Evolutionary conservation across 805 yeast species (phyloP).

Genomic region (Candida silvicultrix): DNA sequence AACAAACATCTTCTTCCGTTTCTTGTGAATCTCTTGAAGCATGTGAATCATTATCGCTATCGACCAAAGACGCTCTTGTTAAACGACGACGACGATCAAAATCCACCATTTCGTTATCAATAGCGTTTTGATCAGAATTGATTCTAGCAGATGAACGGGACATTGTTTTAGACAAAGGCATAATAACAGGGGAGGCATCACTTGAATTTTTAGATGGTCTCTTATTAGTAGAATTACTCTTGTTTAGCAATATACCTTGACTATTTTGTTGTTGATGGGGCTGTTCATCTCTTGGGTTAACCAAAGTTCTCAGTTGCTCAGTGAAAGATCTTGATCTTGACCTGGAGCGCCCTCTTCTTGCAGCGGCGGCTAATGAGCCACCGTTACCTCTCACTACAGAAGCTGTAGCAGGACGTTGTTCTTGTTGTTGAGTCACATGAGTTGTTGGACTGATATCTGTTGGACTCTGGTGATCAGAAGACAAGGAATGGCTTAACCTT

Average conservation of each 20-base stretch:
- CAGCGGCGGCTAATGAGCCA: not conserved
- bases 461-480: not conserved
- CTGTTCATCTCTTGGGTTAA: conserved; percentile 28
- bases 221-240: conserved; percentile 8
- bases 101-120: conserved; percentile 30
- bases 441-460: not conserved
- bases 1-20: conserved; percentile 96
- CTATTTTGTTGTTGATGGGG: conserved; percentile 11
- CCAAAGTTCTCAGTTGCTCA: conserved; percentile 34
- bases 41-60: conserved; percentile 65
- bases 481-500: conserved; percentile 6
- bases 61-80: conserved; percentile 32
- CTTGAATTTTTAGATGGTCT: conserved; percentile 15
- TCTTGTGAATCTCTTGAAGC: conserved; percentile 79
- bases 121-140: conserved; percentile 13
- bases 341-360: conserved; percentile 17
- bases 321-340: conserved; percentile 35
- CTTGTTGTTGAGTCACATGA: not conserved
- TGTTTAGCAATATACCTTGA: conserved; percentile 24
- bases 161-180: conserved; percentile 15
- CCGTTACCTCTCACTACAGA: not conserved
- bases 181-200: conserved; percentile 16
- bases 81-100: conserved; percentile 26
- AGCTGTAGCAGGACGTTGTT: conserved; percentile 1
- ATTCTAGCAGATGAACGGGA: conserved; percentile 17